Base-by-base conservation (phyloP, 2,329 filamentous ascomycete species). In the Fusarium sp. region DNA sequence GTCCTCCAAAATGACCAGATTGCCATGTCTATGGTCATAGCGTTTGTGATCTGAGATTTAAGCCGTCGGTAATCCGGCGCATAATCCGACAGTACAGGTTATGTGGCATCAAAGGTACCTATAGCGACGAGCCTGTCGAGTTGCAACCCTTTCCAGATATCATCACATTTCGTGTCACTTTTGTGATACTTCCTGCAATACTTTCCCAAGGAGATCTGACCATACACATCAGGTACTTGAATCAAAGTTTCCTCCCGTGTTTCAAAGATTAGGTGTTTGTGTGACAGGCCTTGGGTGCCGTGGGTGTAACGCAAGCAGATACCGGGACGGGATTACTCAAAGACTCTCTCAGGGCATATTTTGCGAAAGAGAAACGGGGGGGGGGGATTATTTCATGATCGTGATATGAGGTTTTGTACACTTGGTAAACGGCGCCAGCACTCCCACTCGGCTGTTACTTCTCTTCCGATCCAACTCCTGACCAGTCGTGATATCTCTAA, bases 401-500 rank as follows among this genome's bases (percentile, higher is more conserved):
- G 36, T 71, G 18, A 63, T 42, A 36, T 49, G 55, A 45, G 50
- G 29, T 47, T 70, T 45, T 60, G 49, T 70, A 63, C 58, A 72
- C 20, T 31, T 67, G 45, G 42, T 58, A 63, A 46, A 49, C 57
- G 52, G 54, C 39, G 65, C 55, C 60, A 42, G 65, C 41, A 66
- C 44, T 53, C 68, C 58, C 42, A 41, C 50, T 25, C 39, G 12
- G 31, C 49, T 63, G 41, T 52, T 59, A 13, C 49, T 45, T 47
- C 53, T 61, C 47, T 65, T 49, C 63, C 56, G 39, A 47, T 54
- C 65, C 58, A 75, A 71, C 74, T 68, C 71, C 66, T 65, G 52
- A 50, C 57, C 54, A 70, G 64, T 75, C 73, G 58, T 76, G 68
- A 72, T 75, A 67, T 72, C 59, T 68, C 55, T 41, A 57, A 68